Conservation (phyloP, 1,284 basidiomycete species). For the Naganishia albida region DNA sequence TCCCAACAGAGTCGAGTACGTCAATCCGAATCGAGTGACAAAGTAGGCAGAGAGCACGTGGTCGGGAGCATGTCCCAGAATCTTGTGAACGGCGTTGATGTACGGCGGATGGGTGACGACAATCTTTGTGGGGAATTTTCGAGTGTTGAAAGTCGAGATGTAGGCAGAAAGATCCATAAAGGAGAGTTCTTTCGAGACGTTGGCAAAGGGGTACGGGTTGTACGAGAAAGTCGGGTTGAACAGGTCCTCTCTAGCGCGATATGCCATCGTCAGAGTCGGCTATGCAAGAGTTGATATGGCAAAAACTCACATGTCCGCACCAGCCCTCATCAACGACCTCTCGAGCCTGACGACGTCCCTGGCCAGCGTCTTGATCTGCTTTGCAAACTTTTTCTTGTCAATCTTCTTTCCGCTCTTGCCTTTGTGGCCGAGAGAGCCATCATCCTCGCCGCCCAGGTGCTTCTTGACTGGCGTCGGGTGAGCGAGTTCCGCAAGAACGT, state of each 20-base stretch:
- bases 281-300: too few relatives aligned
- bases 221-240: constrained; percentile 80
- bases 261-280: too few relatives aligned
- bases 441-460: constrained; percentile 4
- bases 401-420: constrained; percentile 27
- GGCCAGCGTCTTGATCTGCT: constrained; percentile 58
- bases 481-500: constrained; percentile 66
- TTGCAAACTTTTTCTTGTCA: constrained; percentile 39
- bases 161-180: constrained; percentile 81
- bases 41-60: constrained; percentile 80
- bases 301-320: constrained; percentile 68
- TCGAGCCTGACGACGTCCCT: constrained; percentile 78
- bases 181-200: constrained; percentile 70
- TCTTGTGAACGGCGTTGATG: constrained; percentile 65
- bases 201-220: constrained; percentile 73
- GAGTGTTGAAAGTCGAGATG: constrained; percentile 78
- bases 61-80: constrained; percentile 69
- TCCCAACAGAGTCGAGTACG: constrained; percentile 69
- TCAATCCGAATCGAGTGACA: constrained; percentile 67
- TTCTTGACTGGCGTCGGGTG: constrained; percentile 17
- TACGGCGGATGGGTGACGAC: constrained; percentile 85
- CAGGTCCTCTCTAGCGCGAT: constrained; percentile 63
- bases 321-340: constrained; percentile 73
- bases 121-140: constrained; percentile 70
- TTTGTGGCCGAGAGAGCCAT: constrained; percentile 1